A percentile compares a stretch with the other conserved stretches of the same genome.
phyloP scores from a whole-genome alignment of 345 rosid genomes.

The Arabis hirsuta region DNA sequence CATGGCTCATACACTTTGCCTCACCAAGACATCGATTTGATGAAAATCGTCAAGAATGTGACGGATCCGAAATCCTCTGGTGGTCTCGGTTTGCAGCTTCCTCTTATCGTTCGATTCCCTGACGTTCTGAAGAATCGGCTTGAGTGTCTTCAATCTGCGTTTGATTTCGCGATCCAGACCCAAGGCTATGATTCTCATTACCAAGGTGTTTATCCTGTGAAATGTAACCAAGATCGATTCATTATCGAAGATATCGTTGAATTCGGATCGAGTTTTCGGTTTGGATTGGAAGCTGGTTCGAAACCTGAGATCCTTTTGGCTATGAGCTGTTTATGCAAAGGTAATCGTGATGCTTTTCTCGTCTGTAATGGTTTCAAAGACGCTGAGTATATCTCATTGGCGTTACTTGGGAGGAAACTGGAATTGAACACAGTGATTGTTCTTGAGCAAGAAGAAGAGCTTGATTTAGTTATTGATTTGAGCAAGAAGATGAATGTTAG shows the following conservation, averaged over 20 bases:
- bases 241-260: conserved; percentile 83
- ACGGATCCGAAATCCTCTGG: conserved; percentile 76
- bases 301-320: conserved; percentile 95
- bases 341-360: conserved; percentile 67
- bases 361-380: conserved; percentile 94
- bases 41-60: conserved; percentile 77
- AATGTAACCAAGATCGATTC: conserved; percentile 93
- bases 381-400: conserved; percentile 75
- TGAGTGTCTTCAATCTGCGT: conserved; percentile 75
- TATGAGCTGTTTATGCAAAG: conserved; percentile 85
- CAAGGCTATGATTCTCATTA: conserved; percentile 69
- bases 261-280: conserved; percentile 74
- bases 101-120: conserved; percentile 75
- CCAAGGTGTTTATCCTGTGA: conserved; percentile 94
- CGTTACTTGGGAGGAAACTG: conserved; percentile 70
- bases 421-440: conserved; percentile 81
- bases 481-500: conserved; percentile 64
- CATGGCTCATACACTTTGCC: conserved; percentile 62
- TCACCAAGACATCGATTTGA: conserved; percentile 85
- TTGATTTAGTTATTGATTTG: conserved; percentile 69
- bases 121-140: conserved; percentile 88
- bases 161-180: conserved; percentile 66
- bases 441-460: conserved; percentile 91
- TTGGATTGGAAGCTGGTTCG: conserved; percentile 94
- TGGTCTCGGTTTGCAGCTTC: conserved; percentile 86